Evolutionary conservation across 352 stramenopile species (phyloP), one percentile per base, ranked within the genome.

Genomic region (Peronospora farinosa): DNA sequence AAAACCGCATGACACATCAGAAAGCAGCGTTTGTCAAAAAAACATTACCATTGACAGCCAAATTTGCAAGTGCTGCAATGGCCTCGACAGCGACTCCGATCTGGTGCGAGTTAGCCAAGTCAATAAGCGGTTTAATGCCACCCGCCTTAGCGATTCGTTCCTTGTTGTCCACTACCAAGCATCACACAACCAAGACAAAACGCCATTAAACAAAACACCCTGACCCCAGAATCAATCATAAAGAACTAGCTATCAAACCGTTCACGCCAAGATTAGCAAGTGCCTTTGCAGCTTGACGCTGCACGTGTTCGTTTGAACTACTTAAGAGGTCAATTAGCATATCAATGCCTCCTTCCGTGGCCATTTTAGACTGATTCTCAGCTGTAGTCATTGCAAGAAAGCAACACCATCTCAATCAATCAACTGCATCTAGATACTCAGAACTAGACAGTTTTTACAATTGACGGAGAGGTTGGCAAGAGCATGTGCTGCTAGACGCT

Each of bases 401-500:
- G 27, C 28, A 32, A 11, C 3, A 12, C 1, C 8, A n/a, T 42
- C 28, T 7, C 1, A 40, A 27, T 57, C 21, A 57, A 28, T 23
- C 21, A 25, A 23, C 23, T 42, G 30, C 9, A 17, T 1, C 15
- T 19, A 12, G 0, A 3, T 1, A 17, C 33, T 41, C 25, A 4
- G 10, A 39, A 23, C 5, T 11, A 27, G 21, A 6, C 12, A 54
- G 1, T 10, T 36, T 40, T 17, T 69, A 95, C 85, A 89, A 59
- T 97, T 95, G 19, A 98, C 92, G 1, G 86, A 97, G 35, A 97
- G 72, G 51, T 98, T 98, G 5, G 92, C 92, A 21, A 98, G 77
- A 45, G 92, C 92, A 35, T 98, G 92, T 5, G 92, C 92, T 17
- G 92, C 91, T 6, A 98, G 66, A 5, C 92, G 84, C 67, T 96